A percentile compares a stretch with the other conserved stretches of the same genome.
phyloP scores from a whole-genome alignment of 75 land plant species.

The Pinus albicaulis region DNA sequence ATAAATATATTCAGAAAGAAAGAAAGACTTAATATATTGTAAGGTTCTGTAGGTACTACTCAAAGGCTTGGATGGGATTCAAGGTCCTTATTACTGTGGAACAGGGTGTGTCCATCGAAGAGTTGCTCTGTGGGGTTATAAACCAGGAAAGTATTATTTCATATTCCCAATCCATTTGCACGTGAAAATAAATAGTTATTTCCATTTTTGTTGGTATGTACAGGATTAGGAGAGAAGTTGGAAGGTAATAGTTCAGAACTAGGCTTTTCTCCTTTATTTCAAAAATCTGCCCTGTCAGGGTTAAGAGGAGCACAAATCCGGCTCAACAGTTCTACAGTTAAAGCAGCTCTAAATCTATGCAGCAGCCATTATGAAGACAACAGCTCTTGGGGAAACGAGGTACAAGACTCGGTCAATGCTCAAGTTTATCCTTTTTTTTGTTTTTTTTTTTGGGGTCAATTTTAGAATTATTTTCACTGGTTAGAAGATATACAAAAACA shows the following conservation, averaged over 20 bases:
- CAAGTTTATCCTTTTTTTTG: too few relatives aligned
- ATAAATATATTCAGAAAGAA: neutral
- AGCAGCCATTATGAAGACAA: neutral
- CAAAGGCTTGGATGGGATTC: neutral
- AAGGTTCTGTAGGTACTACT: conserved; percentile 1
- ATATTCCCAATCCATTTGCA: neutral
- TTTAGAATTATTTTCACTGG: too few relatives aligned
- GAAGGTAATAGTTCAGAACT: neutral
- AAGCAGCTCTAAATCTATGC: conserved; percentile 2
- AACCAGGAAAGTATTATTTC: neutral
- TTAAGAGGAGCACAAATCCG: too few relatives aligned
- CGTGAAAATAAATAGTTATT: neutral
- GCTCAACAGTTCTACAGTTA: too few relatives aligned
- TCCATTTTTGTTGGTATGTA: neutral
- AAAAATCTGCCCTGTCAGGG: neutral
- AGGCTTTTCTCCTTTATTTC: neutral
- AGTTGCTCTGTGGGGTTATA: neutral
- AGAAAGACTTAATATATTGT: neutral
- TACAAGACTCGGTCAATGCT: neutral
- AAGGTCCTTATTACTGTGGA: conserved; percentile 7
- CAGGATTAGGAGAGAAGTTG: neutral
- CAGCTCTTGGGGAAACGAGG: neutral
- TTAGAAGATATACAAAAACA: too few relatives aligned
- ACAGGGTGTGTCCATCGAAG: neutral
- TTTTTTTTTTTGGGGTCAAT: too few relatives aligned